Evolutionary conservation across 345 rosid genomes (phyloP).

Genomic region (Reutealis trisperma): DNA sequence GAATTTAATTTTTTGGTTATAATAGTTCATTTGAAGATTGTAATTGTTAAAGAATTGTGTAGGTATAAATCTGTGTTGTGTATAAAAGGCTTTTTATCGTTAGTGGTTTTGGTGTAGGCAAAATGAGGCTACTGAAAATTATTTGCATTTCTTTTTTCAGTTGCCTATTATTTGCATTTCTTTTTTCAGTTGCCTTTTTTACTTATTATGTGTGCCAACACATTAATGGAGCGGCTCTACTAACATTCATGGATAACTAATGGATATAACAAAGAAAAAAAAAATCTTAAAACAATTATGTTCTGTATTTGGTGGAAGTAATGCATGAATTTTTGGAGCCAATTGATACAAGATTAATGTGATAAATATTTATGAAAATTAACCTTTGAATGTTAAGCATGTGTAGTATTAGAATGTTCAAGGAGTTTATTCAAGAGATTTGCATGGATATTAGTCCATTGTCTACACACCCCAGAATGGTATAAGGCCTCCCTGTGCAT

Average conservation of each 20-base stretch:
- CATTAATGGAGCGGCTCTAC: no score
- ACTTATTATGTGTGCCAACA: no score
- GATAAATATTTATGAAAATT: not conserved
- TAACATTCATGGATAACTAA: not conserved
- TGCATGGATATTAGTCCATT: no score
- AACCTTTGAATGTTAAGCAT: not conserved
- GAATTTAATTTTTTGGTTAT: not conserved
- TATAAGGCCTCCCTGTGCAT: not conserved
- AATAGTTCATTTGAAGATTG: not conserved
- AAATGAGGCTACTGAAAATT: no score
- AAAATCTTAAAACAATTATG: not conserved
- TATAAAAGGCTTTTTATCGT: not conserved
- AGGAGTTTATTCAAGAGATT: not conserved
- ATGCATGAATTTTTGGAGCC: not conserved
- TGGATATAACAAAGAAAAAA: not conserved
- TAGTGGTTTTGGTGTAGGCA: not conserved
- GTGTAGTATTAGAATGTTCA: not conserved
- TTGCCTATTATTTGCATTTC: no score
- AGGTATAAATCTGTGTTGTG: no score
- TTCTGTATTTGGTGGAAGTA: not conserved
- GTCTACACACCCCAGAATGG: not conserved
- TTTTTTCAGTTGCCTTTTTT: no score
- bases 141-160: no score
- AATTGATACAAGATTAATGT: not conserved
- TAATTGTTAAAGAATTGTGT: no score